These are phyloP conservation scores for Trichoderma gamsii DNA, from an alignment of 495 filamentous ascomycete species.

Conservation along the genomic window DNA sequence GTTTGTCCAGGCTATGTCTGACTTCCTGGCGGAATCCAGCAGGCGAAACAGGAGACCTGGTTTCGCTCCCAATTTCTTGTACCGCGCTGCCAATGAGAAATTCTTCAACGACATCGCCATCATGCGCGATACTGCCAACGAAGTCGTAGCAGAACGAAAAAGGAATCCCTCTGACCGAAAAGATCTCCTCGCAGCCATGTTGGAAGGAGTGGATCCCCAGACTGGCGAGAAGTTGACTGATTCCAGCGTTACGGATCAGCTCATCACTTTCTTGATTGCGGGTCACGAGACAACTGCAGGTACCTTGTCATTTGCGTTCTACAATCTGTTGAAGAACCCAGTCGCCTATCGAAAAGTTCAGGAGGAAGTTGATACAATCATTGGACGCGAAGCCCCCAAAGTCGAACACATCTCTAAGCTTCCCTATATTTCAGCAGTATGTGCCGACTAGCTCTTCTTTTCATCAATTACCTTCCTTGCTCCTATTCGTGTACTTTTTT, in stretches of 20 bases:
- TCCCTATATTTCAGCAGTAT: conserved; percentile 47
- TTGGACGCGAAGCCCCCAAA: conserved; percentile 52
- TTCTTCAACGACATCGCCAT: conserved; percentile 46
- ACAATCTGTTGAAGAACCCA: conserved; percentile 33
- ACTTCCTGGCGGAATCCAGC: conserved; percentile 45
- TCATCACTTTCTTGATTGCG: conserved; percentile 61
- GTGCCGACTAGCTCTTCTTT: not conserved
- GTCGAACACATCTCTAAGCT: conserved; percentile 57
- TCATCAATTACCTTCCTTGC: not conserved
- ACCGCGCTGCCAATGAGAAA: conserved; percentile 40
- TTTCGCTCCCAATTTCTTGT: conserved; percentile 40
- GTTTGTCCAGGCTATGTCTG: conserved; percentile 53
- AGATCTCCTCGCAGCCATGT: conserved; percentile 60
- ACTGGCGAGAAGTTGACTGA: conserved; percentile 54
- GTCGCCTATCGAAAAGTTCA: conserved; percentile 28
- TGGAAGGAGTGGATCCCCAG: conserved; percentile 52
- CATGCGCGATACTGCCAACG: conserved; percentile 42
- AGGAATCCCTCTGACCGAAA: conserved; percentile 50
- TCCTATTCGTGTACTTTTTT: not conserved
- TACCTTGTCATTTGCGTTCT: conserved; percentile 39
- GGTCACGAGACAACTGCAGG: conserved; percentile 64
- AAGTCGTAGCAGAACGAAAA: conserved; percentile 49
- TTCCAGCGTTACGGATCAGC: conserved; percentile 51
- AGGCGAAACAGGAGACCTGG: conserved; percentile 39
- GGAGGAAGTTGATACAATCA: conserved; percentile 41